Evolutionary conservation across 192 early-diverging fungal genomes (phyloP), one percentile per base, ranked within the genome.

Genomic region (Phlyctochytrium arcticum): DNA sequence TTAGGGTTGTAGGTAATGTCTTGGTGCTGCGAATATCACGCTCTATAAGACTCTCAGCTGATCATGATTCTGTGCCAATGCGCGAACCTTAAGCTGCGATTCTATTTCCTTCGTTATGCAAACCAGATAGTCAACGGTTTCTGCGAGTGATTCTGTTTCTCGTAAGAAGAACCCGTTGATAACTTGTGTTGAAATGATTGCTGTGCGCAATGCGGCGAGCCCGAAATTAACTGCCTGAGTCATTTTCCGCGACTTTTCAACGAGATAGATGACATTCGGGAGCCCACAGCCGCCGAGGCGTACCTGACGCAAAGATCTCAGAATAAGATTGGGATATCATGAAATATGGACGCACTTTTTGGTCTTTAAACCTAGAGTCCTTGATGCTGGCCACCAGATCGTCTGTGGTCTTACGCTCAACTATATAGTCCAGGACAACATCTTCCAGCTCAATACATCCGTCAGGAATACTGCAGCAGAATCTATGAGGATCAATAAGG

Each of bases 361-460:
- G 96, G 62, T 99, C 96, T 8, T 75, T 83, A 71, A 89, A 96
- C 17, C 96, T 79, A 1, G 92, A 92, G 68, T 99, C 96, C 34
- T 92, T 90, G 53, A 99, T 96, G 74, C 92, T 95, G 0, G 81
- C 69, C 5, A 91, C 82, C 53, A 99, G 74, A 70, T 99, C 96
- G 54, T 96, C 93, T 77, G 92, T 84, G n/a, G 89, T 83, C 64
- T 99, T 99, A 27, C 96, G 81, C 72, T 99, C 95, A 2, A 95
- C 60, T n/a, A 98, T 72, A 46, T 84, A 85, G 65, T 94, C 91
- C 7, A 97, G 73, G 3, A 94, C 84, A 17, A 96, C 67, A 36
- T 92, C 91, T 6, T 83, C 64, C 32, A 62, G 56, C 5, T 72
- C 73, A 15, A 17, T 57, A 23, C 32, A 17, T 70, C 62, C 10